Conservation (phyloP, 192 early-diverging fungal species). For the Umbelopsis vinacea region DNA sequence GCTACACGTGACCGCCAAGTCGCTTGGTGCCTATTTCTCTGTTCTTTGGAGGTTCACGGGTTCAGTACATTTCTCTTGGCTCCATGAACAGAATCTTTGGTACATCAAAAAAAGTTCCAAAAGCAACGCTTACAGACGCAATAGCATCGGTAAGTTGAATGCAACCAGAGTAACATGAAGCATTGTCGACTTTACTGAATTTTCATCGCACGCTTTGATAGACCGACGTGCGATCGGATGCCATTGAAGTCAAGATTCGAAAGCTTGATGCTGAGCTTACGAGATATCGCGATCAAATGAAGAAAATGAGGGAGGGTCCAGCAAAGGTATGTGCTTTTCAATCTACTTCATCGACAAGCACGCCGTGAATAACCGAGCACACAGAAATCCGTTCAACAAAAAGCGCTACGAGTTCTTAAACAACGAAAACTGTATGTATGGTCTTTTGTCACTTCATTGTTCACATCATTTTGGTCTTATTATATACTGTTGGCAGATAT, state of each 20-base stretch:
- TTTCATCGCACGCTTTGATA: slow-evolving; percentile 32
- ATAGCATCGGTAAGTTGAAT: slow-evolving; percentile 63
- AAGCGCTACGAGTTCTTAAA: slow-evolving; percentile 88
- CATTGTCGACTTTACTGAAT: not conserved
- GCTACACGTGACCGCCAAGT: too few relatives aligned
- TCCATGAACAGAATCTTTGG: slow-evolving; percentile 95
- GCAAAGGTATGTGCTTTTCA: slow-evolving; percentile 61
- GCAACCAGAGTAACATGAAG: slow-evolving; percentile 23
- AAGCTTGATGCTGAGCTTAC: slow-evolving; percentile 93
- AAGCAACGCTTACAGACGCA: slow-evolving; percentile 88
- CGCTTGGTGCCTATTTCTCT: too few relatives aligned
- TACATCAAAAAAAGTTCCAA: slow-evolving; percentile 81
- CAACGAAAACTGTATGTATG: slow-evolving; percentile 84
- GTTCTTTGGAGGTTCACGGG: too few relatives aligned
- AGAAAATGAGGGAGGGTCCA: slow-evolving; percentile 88
- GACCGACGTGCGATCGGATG: slow-evolving; percentile 86
- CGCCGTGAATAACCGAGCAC: not conserved
- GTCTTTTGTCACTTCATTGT: not conserved
- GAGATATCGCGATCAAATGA: slow-evolving; percentile 92
- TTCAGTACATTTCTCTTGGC: slow-evolving; percentile 1
- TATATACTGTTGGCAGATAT: slow-evolving; percentile 55
- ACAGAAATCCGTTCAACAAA: slow-evolving; percentile 89
- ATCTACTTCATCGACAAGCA: not conserved
- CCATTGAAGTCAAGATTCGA: slow-evolving; percentile 92
- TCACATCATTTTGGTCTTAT: not conserved